phyloP scores from a whole-genome alignment of 371 early-diverging fungal genomes.

The Sporodiniella umbellata region DNA sequence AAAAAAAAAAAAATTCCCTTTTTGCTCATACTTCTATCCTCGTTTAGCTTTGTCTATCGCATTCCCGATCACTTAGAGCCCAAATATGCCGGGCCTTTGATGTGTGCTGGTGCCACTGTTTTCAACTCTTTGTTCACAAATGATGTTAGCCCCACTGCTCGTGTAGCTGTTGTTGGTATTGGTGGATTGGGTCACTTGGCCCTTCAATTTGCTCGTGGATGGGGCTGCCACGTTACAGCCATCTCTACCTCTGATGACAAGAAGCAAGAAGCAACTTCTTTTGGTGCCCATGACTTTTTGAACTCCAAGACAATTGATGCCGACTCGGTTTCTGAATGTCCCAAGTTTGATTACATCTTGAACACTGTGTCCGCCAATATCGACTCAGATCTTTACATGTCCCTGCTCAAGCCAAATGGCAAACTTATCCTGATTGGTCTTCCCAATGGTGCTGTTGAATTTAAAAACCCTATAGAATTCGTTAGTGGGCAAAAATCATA shows the following conservation, averaged over 20 bases:
- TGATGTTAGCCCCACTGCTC: conserved; percentile 43
- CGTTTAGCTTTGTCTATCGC: conserved; percentile 40
- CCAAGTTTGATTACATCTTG: conserved; percentile 48
- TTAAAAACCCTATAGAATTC: conserved; percentile 21
- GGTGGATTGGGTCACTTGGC: conserved; percentile 72
- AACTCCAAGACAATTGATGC: conserved; percentile 34
- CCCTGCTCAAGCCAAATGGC: conserved; percentile 42
- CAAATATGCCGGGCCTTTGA: conserved; percentile 53
- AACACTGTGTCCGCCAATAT: conserved; percentile 42
- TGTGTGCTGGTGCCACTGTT: conserved; percentile 69
- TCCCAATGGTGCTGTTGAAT: conserved; percentile 28
- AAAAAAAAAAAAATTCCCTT: too few species aligned
- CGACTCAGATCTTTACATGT: conserved; percentile 41
- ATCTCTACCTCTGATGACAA: conserved; percentile 41
- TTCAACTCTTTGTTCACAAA: conserved; percentile 51
- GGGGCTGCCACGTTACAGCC: conserved; percentile 55
- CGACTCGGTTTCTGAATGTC: conserved; percentile 20
- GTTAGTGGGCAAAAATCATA: conserved; percentile 31
- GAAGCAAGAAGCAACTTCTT: conserved; percentile 57
- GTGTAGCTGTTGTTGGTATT: conserved; percentile 66
- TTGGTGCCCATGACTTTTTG: conserved; percentile 65
- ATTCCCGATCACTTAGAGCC: conserved; percentile 51
- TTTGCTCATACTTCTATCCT: not conserved
- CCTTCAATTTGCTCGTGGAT: conserved; percentile 59
- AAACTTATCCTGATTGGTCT: conserved; percentile 52